These are phyloP conservation scores for Sanguinoderma infundibulare DNA, from an alignment of 1,284 basidiomycete genomes.

Conservation along the genomic window DNA sequence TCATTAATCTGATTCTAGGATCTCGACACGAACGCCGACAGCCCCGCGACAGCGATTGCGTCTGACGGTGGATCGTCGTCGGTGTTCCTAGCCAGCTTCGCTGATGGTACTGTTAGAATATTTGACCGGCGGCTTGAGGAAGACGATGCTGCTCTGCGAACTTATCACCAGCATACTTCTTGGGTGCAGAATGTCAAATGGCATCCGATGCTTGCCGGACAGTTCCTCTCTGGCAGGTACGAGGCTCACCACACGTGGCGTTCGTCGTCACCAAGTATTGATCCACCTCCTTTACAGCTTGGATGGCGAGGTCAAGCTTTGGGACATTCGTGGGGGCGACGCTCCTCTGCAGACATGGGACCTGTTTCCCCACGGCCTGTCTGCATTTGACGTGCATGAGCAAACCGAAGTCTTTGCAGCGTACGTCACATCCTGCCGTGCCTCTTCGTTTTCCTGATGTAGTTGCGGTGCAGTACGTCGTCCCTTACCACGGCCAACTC, in stretches of 20 bases:
- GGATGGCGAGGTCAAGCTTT: constrained; percentile 90
- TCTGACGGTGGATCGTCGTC: constrained; percentile 83
- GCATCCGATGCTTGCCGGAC: constrained; percentile 74
- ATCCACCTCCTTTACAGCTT: constrained; percentile 53
- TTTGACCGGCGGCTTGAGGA: constrained; percentile 92
- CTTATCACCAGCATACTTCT: constrained; percentile 83
- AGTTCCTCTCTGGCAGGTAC: constrained; percentile 91
- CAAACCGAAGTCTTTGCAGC: constrained; percentile 86
- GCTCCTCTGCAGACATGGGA: constrained; percentile 69
- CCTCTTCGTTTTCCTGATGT: constrained; percentile 2
- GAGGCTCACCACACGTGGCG: constrained; percentile 23
- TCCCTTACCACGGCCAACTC: constrained; percentile 61
- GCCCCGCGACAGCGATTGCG: constrained; percentile 86
- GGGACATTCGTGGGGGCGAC: constrained; percentile 85
- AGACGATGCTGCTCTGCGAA: constrained; percentile 83
- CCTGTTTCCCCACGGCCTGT: constrained; percentile 74
- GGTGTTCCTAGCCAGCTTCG: constrained; percentile 91
- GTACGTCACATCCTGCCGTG: constrained; percentile 51
- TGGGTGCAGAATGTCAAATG: constrained; percentile 95
- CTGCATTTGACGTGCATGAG: constrained; percentile 88
- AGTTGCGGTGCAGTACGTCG: constrained; percentile 53
- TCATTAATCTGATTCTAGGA: constrained; percentile 54
- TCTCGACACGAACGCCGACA: constrained; percentile 88
- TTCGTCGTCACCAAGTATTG: background rate
- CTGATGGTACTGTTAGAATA: constrained; percentile 89